phyloP scores from a whole-genome alignment of 2,329 filamentous ascomycete species.

The Colletotrichum sp. region DNA sequence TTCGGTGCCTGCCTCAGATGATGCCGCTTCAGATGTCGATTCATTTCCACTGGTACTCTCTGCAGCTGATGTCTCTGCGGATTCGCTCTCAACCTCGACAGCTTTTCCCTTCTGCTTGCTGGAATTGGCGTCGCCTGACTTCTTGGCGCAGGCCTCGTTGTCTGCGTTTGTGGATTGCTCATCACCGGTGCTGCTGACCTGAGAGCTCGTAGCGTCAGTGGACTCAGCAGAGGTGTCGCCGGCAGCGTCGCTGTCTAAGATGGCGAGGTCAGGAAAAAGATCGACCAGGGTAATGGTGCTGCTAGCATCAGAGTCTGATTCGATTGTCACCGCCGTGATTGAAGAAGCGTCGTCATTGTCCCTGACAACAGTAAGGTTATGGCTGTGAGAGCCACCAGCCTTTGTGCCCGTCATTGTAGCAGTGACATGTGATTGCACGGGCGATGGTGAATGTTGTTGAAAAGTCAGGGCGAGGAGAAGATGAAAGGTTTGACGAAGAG shows the following conservation, averaged over 20 bases:
- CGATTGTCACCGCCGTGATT: not conserved
- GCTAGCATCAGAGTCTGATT: not conserved
- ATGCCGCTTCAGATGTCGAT: not conserved
- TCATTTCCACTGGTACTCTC: not conserved
- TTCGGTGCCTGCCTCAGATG: not conserved
- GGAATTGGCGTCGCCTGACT: not conserved
- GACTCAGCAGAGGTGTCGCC: not conserved
- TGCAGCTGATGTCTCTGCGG: not conserved
- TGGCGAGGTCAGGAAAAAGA: not conserved
- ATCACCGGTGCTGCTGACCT: not conserved
- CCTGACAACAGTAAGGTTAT: not conserved
- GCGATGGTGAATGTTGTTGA: not conserved
- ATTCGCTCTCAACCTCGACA: not conserved
- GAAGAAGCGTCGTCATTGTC: not conserved
- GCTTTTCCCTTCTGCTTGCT: not conserved
- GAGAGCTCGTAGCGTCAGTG: not conserved
- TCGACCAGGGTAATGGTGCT: conserved; percentile 5
- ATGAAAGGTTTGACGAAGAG: not conserved
- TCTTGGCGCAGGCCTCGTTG: not conserved
- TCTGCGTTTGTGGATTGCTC: not conserved
- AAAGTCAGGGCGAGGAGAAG: not conserved
- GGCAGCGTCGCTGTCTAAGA: not conserved
- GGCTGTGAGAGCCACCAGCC: not conserved
- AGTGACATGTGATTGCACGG: not conserved
- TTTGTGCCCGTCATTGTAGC: not conserved